Evolutionary conservation across 495 filamentous ascomycete genomes (phyloP).

Genomic region (Filosporella fistucella): DNA sequence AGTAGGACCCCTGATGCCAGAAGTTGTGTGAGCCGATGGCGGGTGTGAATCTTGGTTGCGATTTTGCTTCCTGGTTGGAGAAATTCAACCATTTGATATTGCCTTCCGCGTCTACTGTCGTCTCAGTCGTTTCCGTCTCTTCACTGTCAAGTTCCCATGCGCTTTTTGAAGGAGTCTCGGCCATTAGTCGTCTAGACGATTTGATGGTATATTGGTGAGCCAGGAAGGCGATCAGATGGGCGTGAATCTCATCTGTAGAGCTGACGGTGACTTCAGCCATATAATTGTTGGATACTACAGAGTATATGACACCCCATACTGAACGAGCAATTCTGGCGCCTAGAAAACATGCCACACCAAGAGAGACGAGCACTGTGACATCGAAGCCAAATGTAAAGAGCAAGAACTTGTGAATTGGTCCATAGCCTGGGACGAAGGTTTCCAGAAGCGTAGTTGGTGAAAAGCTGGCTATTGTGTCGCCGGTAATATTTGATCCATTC

Average conservation of each 20-base stretch:
- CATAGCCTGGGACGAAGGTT: constrained; percentile 58
- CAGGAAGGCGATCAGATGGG: constrained; percentile 57
- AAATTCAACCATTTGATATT: constrained; percentile 25
- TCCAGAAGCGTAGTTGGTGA: constrained; percentile 43
- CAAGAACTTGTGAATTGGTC: constrained; percentile 49
- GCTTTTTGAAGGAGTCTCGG: constrained; percentile 47
- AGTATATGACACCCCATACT: constrained; percentile 18
- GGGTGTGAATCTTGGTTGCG: constrained; percentile 43
- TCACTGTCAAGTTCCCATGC: constrained; percentile 50
- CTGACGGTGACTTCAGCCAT: constrained; percentile 52
- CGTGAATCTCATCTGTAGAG: constrained; percentile 55
- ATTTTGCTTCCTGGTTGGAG: constrained; percentile 28
- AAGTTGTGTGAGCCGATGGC: constrained; percentile 40
- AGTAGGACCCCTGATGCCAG: constrained; percentile 33
- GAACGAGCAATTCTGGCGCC: constrained; percentile 23
- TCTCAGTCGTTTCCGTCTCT: constrained; percentile 20
- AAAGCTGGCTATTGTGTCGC: background rate
- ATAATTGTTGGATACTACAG: constrained; percentile 36
- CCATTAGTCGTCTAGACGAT: constrained; percentile 49
- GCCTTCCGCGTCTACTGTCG: constrained; percentile 11
- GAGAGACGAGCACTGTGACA: constrained; percentile 49
- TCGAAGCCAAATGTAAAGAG: constrained; percentile 51
- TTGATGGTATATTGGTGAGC: constrained; percentile 46
- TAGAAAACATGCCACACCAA: constrained; percentile 34
- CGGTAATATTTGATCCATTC: constrained; percentile 3